Evolutionary conservation across 495 filamentous ascomycete genomes (phyloP), one percentile per base, ranked within the genome.

Genomic region (Penicillium herquei): DNA sequence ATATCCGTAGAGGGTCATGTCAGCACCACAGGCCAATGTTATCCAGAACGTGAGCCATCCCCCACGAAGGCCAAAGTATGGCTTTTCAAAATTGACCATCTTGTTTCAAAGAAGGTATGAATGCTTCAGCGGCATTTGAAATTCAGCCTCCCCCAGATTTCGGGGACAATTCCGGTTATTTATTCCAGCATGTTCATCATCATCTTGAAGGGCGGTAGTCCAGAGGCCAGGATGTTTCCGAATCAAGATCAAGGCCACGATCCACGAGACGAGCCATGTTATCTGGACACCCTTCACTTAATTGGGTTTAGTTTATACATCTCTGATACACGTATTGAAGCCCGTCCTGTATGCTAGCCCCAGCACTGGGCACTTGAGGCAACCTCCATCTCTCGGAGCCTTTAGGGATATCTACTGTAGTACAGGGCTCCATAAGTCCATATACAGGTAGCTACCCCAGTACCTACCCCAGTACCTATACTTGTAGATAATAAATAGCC

Each of bases 1-100:
- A 45, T 58, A 58, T 13, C 59, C 55, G 47, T 48, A 53, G 26
- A 62, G 50, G 11, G 47, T 62, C 59, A 62, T 62, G 26, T 57
- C 59, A n/a, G 54, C 42, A 39, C 40, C 54, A 43, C 59, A 62
- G 54, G 59, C 54, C 17, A 57, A 13, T 12, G 55, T 57, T n/a
- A 62, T 52, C 62, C 58, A 64, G 43, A 64, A 64, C 0, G 62
- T 64, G 5, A 61, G 47, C 62, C 62, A 64, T 56, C 51, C 58
- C 1, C 54, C 62, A 12, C 49, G 51, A 14, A 64, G 49, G 42
- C 62, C 62, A 43, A 61, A 64, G 44, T 62, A 64, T 30, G 58
- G 62, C 32, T 62, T 51, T 32, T 6, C 12, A 6, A 42, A 35
- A 11, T 35, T 11, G 33, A 35, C 33, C 33, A 35, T 35, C 11